Conservation (phyloP, 352 stramenopile species). For the Globisporangium acanthophoron region DNA sequence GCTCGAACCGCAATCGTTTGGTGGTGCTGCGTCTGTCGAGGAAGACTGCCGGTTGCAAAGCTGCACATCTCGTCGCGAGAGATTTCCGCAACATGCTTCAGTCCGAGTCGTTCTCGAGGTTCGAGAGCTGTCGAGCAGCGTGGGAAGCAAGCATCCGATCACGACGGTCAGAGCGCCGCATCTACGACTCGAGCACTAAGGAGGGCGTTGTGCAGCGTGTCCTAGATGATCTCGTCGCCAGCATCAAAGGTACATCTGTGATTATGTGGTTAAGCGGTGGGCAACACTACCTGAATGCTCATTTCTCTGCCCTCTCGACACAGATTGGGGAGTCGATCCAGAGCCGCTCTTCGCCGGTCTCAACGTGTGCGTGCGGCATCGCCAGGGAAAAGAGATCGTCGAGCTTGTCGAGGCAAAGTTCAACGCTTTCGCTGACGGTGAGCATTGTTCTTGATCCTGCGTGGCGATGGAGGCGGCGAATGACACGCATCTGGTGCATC, state of each 20-base stretch:
- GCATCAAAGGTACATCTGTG: constrained; percentile 41
- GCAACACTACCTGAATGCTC: background rate
- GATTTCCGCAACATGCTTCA: constrained; percentile 35
- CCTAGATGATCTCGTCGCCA: constrained; percentile 43
- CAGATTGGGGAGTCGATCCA: constrained; percentile 64
- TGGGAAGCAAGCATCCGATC: constrained; percentile 38
- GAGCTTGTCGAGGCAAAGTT: constrained; percentile 43
- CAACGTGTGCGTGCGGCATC: constrained; percentile 55
- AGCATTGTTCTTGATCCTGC: background rate
- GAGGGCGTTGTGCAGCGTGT: constrained; percentile 45
- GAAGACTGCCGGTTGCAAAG: constrained; percentile 27
- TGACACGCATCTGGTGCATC: background rate
- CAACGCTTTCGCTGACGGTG: constrained; percentile 37
- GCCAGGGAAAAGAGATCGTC: constrained; percentile 34
- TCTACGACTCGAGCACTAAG: constrained; percentile 24
- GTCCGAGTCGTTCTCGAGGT: constrained; percentile 22
- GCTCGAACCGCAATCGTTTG: constrained; percentile 46
- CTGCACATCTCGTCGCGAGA: constrained; percentile 40
- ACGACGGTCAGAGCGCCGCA: constrained; percentile 17
- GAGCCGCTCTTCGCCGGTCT: constrained; percentile 60
- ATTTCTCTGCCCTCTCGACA: background rate
- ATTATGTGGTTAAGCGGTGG: background rate
- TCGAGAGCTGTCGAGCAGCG: constrained; percentile 40
- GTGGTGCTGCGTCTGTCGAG: constrained; percentile 29
- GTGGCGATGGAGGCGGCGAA: background rate